A percentile compares a stretch with the other conserved stretches of the same genome.
phyloP scores from a whole-genome alignment of 1,284 basidiomycete species.

The Cerioporus squamosus region DNA sequence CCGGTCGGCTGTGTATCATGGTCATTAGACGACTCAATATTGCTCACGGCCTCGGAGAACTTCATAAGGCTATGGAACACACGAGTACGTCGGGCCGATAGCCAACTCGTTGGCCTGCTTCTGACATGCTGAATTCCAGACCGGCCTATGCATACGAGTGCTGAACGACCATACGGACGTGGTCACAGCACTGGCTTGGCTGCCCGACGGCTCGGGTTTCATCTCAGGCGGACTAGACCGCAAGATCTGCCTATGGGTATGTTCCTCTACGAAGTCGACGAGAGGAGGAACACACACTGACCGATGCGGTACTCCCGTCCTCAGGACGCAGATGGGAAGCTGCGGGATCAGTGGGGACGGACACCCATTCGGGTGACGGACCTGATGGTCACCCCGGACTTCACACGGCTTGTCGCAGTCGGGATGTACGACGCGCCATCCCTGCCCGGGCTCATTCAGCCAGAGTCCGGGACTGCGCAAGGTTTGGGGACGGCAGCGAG shows the following conservation, averaged over 20 bases:
- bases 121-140: conserved; percentile 46
- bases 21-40: conserved; percentile 85
- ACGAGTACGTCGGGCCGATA: conserved; percentile 57
- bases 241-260: conserved; percentile 88
- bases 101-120: not conserved
- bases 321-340: conserved; percentile 76
- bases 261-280: conserved; percentile 27
- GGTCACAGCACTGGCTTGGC: conserved; percentile 87
- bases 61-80: conserved; percentile 88
- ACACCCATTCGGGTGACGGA: conserved; percentile 89
- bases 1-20: conserved; percentile 84
- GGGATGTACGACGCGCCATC: conserved; percentile 61
- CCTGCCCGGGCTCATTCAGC: conserved; percentile 11
- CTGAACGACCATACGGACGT: conserved; percentile 81
- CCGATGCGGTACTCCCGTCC: conserved; percentile 11
- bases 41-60: conserved; percentile 83
- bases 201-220: conserved; percentile 89
- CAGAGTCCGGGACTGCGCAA: conserved; percentile 34
- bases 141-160: conserved; percentile 66
- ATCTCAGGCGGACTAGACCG: conserved; percentile 91
- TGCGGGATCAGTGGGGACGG: conserved; percentile 70
- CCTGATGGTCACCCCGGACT: conserved; percentile 87
- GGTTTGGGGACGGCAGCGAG: conserved; percentile 36
- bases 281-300: not conserved
- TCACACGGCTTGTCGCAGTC: conserved; percentile 80